phyloP scores from a whole-genome alignment of 2,329 filamentous ascomycete species.

The Colletotrichum viniferum region DNA sequence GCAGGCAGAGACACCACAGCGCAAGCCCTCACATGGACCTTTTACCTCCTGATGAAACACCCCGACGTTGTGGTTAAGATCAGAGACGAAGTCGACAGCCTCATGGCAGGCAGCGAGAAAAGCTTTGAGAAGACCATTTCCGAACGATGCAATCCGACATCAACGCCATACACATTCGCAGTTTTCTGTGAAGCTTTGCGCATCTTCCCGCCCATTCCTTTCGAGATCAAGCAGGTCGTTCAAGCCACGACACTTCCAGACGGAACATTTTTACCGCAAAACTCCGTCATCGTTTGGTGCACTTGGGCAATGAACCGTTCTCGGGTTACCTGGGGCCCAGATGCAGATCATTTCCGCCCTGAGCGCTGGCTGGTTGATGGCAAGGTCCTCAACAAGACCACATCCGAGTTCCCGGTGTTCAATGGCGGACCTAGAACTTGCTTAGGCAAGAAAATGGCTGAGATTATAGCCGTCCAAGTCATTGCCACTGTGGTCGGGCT shows the following conservation, averaged over 20 bases:
- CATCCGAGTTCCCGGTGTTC: conserved; percentile 67
- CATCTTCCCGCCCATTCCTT: conserved; percentile 67
- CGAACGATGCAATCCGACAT: conserved; percentile 34
- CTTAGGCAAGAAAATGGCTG: conserved; percentile 69
- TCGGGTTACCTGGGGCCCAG: conserved; percentile 57
- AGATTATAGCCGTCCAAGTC: conserved; percentile 61
- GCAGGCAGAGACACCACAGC: conserved; percentile 69
- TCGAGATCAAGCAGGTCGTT: conserved; percentile 67
- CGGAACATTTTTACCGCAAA: conserved; percentile 59
- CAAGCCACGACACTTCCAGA: conserved; percentile 60
- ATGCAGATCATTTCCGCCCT: conserved; percentile 60
- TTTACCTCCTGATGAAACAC: conserved; percentile 64
- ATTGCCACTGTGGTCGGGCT: conserved; percentile 51
- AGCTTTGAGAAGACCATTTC: conserved; percentile 32
- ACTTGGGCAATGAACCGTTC: conserved; percentile 69
- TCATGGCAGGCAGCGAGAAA: conserved; percentile 17
- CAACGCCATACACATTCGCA: conserved; percentile 62
- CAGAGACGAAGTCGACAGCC: conserved; percentile 41
- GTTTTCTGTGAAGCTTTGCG: conserved; percentile 67
- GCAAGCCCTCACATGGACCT: conserved; percentile 67
- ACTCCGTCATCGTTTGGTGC: conserved; percentile 65
- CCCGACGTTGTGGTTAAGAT: conserved; percentile 43
- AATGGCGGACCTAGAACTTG: conserved; percentile 67
- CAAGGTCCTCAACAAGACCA: conserved; percentile 44
- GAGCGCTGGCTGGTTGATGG: conserved; percentile 58